Evolutionary conservation across 2,329 filamentous ascomycete species (phyloP), one percentile per base, ranked within the genome.

Genomic region (Achaetomium macrosporum): DNA sequence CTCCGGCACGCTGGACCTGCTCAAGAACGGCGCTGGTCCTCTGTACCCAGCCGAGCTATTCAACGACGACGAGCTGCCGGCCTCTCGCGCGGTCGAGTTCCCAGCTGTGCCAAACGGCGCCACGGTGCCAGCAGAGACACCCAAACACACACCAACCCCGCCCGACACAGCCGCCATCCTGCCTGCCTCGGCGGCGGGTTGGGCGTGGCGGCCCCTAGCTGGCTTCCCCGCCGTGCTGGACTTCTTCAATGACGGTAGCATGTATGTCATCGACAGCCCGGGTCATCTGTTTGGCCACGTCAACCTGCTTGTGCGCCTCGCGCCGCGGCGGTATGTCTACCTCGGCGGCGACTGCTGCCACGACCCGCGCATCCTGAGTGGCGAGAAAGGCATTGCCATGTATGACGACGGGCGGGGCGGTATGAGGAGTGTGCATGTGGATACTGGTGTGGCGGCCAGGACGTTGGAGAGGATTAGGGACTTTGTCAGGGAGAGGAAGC

Each of bases 321-420:
- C 61, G 0, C 62, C 66, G 5, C 51, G 59, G 42, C 69, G 68
- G 37, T 78, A 74, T 67, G 65, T 78, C 1, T 76, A 74, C 58
- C 69, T 82, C 0, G 74, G 71, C 8, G 78, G 76, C 0, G 78
- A 82, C 59, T 73, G 73, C 31, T 81, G 74, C 55, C 78, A 82
- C 57, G 76, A 81, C 60, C 64, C 65, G 0, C 62, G 78, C 37
- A 69, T 81, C 2, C 61, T 81, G 61, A 72, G 65, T 1, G 76
- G 76, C 0, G 76, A 80, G 61, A 76, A 71, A 57, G 73, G 67
- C 0, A 76, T 82, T 47, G 78, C 76, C 2, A 63, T 72, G 49
- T 81, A 76, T 64, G 67, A 73, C 43, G 73, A 77, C 57, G 69
- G 68, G 2, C 65, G 64, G 19, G 76, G 76, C 1, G 67, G 69